Conservation (phyloP, 306 rosid species). For the Argentina anserina region DNA sequence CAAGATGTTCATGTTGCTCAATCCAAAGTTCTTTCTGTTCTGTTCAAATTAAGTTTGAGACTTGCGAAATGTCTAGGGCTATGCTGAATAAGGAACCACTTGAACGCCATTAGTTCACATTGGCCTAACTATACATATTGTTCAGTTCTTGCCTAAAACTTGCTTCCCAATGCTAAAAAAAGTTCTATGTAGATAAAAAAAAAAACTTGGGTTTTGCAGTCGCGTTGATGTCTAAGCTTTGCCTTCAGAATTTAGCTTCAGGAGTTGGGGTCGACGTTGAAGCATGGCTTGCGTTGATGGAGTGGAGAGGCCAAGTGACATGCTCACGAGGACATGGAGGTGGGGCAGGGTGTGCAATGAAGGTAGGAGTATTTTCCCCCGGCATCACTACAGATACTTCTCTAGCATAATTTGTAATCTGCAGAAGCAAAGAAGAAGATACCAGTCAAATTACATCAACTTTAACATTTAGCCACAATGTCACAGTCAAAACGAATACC, state of each 20-base stretch:
- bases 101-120: background rate
- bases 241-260: constrained; percentile 8
- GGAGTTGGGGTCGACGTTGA: constrained; percentile 5
- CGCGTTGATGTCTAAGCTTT: background rate
- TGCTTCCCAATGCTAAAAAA: background rate
- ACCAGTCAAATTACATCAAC: background rate
- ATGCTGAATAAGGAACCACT: background rate
- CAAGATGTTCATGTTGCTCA: background rate
- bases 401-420: constrained; percentile 43
- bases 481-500: background rate
- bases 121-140: background rate
- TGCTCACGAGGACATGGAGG: constrained; percentile 40
- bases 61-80: constrained; percentile 25
- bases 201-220: background rate
- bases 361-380: constrained; percentile 53
- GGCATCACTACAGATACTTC: constrained; percentile 78
- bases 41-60: constrained; percentile 17
- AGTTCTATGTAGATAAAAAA: background rate
- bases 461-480: background rate
- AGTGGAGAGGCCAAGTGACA: constrained; percentile 37
- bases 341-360: constrained; percentile 68
- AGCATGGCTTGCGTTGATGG: constrained; percentile 26
- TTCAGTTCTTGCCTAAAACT: background rate
- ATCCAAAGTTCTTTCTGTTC: background rate
- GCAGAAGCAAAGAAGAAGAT: background rate